These are phyloP conservation scores for Pueraria montana DNA, from an alignment of 306 rosid genomes.

Conservation along the genomic window DNA sequence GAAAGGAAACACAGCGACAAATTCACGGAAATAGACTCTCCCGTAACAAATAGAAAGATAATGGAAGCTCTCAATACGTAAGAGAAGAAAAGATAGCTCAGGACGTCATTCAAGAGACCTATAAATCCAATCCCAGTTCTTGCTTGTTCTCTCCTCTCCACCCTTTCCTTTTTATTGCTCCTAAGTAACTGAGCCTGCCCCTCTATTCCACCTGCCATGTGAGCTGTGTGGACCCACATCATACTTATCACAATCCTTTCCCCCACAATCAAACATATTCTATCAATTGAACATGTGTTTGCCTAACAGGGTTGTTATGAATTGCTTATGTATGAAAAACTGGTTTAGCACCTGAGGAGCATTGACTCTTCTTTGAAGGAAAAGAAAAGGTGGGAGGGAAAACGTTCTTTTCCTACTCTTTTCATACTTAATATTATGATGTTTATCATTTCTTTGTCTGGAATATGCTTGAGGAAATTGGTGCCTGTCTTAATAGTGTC, in stretches of 20 bases:
- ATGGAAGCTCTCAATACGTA: background rate
- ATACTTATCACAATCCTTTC: constrained; percentile 7
- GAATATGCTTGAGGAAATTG: constrained; percentile 13
- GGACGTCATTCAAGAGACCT: background rate
- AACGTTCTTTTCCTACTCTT: background rate
- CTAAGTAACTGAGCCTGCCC: background rate
- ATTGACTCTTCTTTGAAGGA: too few relatives aligned
- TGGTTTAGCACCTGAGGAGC: too few relatives aligned
- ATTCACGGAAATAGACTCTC: background rate
- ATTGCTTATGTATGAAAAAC: too few relatives aligned
- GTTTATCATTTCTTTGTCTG: background rate
- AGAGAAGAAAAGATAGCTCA: background rate
- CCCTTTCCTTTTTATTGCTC: background rate
- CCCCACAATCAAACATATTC: background rate
- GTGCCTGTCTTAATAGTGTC: constrained; percentile 24
- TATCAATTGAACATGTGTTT: constrained; percentile 13
- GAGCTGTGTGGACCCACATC: background rate
- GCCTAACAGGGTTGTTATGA: constrained; percentile 47
- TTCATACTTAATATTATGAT: constrained; percentile 4
- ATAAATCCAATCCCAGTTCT: constrained; percentile 3
- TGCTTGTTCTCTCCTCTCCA: background rate
- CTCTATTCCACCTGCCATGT: background rate
- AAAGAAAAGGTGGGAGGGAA: too few relatives aligned
- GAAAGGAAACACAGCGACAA: background rate
- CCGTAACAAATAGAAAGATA: background rate